Conservation (phyloP, 768 basidiomycete genomes). For the Lepiota venenata region DNA sequence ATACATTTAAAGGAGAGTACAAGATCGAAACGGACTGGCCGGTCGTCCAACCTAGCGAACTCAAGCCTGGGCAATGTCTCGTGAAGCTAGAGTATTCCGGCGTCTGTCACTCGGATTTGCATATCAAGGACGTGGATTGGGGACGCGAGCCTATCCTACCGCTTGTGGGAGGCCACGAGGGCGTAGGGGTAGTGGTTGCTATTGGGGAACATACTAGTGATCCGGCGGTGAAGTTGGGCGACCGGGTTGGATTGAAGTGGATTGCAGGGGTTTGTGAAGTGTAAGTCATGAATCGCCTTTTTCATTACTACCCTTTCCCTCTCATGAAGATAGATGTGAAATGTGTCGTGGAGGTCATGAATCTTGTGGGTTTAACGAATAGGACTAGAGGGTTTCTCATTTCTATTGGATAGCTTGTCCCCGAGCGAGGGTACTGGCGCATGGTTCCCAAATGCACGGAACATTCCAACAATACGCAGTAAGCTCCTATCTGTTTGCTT, state of each 20-base stretch:
- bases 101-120: slow-evolving; percentile 84
- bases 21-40: slow-evolving; percentile 44
- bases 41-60: slow-evolving; percentile 51
- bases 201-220: slow-evolving; percentile 61
- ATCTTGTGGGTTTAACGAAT: slow-evolving; percentile 44
- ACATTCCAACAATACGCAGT: slow-evolving; percentile 72
- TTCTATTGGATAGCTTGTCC: not conserved
- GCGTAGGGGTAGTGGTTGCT: slow-evolving; percentile 78
- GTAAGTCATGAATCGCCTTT: not conserved
- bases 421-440: slow-evolving; percentile 44
- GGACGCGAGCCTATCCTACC: slow-evolving; percentile 61
- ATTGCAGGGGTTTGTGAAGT: slow-evolving; percentile 49
- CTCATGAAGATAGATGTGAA: slow-evolving; percentile 53
- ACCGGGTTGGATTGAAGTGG: slow-evolving; percentile 84
- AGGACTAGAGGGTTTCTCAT: too few species aligned
- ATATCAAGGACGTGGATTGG: slow-evolving; percentile 77
- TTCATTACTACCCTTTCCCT: slow-evolving; percentile 30
- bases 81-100: slow-evolving; percentile 75
- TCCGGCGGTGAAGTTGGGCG: slow-evolving; percentile 67
- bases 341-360: slow-evolving; percentile 72
- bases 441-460: slow-evolving; percentile 73
- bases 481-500: slow-evolving; percentile 15
- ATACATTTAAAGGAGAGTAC: slow-evolving; percentile 27
- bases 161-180: slow-evolving; percentile 82
- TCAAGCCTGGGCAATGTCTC: slow-evolving; percentile 68